Conservation (phyloP, 805 yeast genomes). For the Lachancea nothofagi region DNA sequence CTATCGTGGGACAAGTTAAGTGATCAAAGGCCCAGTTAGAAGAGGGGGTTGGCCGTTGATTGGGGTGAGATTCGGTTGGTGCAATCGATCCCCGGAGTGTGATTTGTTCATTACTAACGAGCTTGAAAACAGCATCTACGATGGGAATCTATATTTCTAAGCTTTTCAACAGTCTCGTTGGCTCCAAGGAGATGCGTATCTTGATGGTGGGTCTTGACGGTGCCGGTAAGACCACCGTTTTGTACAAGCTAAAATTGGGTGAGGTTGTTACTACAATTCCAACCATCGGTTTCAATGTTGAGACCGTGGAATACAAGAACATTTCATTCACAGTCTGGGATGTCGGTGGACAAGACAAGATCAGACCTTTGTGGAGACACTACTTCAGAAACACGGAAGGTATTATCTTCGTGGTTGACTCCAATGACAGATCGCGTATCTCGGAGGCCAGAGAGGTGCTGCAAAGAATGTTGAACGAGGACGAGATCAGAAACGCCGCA, state of each 20-base stretch:
- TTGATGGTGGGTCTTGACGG: conserved; percentile 98
- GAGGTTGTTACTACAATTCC: conserved; percentile 96
- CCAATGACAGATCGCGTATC: conserved; percentile 96
- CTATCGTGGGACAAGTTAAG: too few relatives aligned
- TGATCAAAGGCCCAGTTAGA: too few relatives aligned
- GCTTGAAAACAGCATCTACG: conserved; percentile 19
- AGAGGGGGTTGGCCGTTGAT: too few relatives aligned
- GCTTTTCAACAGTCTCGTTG: conserved; percentile 90
- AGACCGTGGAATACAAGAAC: conserved; percentile 95
- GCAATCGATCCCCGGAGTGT: too few relatives aligned
- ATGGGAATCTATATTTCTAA: conserved; percentile 97
- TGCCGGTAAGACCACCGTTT: conserved; percentile 96
- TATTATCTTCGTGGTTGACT: conserved; percentile 95
- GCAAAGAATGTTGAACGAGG: conserved; percentile 97
- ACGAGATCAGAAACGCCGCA: conserved; percentile 94
- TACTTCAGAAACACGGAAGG: conserved; percentile 98
- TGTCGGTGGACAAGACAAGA: conserved; percentile 99
- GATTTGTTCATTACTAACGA: conserved; percentile 5
- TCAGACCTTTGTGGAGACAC: conserved; percentile 98
- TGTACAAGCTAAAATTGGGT: conserved; percentile 90
- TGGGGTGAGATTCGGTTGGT: too few relatives aligned
- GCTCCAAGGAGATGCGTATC: conserved; percentile 97
- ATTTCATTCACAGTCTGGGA: conserved; percentile 97
- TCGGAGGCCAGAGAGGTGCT: conserved; percentile 97
- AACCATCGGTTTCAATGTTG: conserved; percentile 96